Evolutionary conservation across 306 rosid species (phyloP), one percentile per base, ranked within the genome.

Genomic region (Gleditsia sinensis): DNA sequence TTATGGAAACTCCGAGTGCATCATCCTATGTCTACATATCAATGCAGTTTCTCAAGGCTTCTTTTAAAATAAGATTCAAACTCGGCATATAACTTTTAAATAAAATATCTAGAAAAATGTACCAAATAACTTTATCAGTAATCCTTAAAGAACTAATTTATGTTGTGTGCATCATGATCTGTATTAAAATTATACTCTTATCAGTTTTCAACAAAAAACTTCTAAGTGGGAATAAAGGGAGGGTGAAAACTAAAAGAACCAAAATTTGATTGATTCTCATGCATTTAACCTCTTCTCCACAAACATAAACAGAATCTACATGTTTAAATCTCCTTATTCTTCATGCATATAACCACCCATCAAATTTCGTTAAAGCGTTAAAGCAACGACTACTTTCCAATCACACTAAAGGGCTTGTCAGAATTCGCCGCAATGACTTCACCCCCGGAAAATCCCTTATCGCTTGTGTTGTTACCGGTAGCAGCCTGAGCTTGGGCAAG

Each of bases 401-500:
- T 89, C 23, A 92, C 96, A 66, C 96, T 67, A 65, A 92, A 92
- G 6, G 92, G 54, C 63, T 79, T 89, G 10, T 69, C 83, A 11
- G 82, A 72, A 30, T 69, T 80, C 7, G 80, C 60, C 0, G 63
- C 25, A 13, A 11, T 21, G 7, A 33, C 32, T 1, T 69, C 84
- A 24, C 37, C n/a, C 1, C 56, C 83, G 39, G 69, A 8, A n/a
- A 25, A 12, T 10, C 62, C 23, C 0, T 12, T 32, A 0, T 69
- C 90, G n/a, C 79, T 85, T n/a, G 79, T 23, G 33, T 59, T 68
- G 9, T 53, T 71, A 48, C 78, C 89, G 8, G 85, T 81, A 11
- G 90, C 92, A 6, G 96, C 97, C 79, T 89, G 93, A 17, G 96
- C 89, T 82, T 92, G 97, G 60, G 96, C 88, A n/a, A 92, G 88